Conservation (phyloP, 2,329 filamentous ascomycete genomes). For the Colletotrichum abscissum region DNA sequence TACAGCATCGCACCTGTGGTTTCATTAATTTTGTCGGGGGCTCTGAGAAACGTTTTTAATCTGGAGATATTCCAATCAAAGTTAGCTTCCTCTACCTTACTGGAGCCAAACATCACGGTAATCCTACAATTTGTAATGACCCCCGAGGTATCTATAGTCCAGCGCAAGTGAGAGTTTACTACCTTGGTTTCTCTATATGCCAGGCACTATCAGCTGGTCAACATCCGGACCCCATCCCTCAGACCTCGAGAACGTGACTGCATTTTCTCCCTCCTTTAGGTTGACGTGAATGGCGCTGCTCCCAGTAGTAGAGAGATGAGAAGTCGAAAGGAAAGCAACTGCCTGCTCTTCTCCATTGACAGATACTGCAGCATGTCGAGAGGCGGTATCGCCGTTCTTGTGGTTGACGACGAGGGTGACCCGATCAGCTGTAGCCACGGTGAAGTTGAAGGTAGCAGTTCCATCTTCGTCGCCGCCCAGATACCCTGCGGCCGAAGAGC, state of each 20-base stretch:
- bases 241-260: constrained; percentile 56
- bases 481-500: constrained; percentile 61
- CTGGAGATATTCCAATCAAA: too few species aligned
- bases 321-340: constrained; percentile 66
- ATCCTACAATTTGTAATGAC: too few species aligned
- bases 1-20: too few species aligned
- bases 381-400: constrained; percentile 63
- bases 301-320: constrained; percentile 51
- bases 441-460: constrained; percentile 59
- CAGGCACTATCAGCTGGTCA: constrained; percentile 64
- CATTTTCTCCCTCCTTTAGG: constrained; percentile 60
- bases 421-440: constrained; percentile 53
- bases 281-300: constrained; percentile 60
- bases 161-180: too few species aligned
- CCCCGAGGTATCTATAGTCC: too few species aligned
- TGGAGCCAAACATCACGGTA: too few species aligned
- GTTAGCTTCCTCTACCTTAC: too few species aligned
- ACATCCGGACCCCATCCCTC: constrained; percentile 61
- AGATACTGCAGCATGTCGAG: constrained; percentile 63
- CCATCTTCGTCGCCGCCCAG: constrained; percentile 61
- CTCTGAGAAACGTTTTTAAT: too few species aligned
- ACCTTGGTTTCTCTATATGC: neutral
- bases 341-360: constrained; percentile 65
- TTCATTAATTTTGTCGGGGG: too few species aligned
- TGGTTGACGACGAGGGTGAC: constrained; percentile 67